A percentile compares a stretch with the other conserved stretches of the same genome.
Conservation (phyloP, 2,329 filamentous ascomycete genomes). For the Aurifilum marmelostoma region DNA sequence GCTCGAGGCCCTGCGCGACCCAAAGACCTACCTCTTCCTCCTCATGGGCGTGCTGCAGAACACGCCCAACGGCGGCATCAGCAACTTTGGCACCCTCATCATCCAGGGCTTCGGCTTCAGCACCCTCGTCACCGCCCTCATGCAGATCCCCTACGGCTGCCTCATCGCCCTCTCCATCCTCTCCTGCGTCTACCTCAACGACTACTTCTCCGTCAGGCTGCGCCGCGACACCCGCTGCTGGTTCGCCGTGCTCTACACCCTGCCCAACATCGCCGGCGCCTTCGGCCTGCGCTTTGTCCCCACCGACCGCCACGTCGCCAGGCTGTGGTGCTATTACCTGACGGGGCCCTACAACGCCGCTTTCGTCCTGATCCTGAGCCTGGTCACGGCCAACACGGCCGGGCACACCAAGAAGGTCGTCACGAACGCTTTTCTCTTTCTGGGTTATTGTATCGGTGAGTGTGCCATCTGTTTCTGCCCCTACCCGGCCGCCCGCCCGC, state of each 20-base stretch:
- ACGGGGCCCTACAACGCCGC: conserved; percentile 59
- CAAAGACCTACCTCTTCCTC: conserved; percentile 37
- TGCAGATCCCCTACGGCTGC: conserved; percentile 35
- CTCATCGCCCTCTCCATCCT: conserved; percentile 37
- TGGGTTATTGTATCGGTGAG: conserved; percentile 30
- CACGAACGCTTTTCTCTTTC: conserved; percentile 25
- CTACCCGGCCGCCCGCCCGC: too few species aligned
- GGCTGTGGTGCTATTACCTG: conserved; percentile 58
- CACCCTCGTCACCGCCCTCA: conserved; percentile 45
- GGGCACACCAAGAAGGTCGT: conserved; percentile 35
- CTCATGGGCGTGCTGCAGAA: conserved; percentile 30
- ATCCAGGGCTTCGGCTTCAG: conserved; percentile 56
- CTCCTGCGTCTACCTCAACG: conserved; percentile 31
- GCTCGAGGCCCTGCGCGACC: conserved; percentile 39
- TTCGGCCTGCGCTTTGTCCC: conserved; percentile 56
- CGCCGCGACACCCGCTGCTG: conserved; percentile 33
- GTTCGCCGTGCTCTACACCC: conserved; percentile 52
- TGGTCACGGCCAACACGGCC: conserved; percentile 34
- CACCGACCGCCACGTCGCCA: conserved; percentile 46
- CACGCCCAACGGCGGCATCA: conserved; percentile 37
- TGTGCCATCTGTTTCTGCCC: background rate
- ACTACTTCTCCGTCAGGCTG: conserved; percentile 32
- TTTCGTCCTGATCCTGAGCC: conserved; percentile 49
- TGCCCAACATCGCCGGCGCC: conserved; percentile 56
- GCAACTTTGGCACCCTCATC: conserved; percentile 53